Evolutionary conservation across 768 basidiomycete species (phyloP).

Genomic region (Suillus spraguei): DNA sequence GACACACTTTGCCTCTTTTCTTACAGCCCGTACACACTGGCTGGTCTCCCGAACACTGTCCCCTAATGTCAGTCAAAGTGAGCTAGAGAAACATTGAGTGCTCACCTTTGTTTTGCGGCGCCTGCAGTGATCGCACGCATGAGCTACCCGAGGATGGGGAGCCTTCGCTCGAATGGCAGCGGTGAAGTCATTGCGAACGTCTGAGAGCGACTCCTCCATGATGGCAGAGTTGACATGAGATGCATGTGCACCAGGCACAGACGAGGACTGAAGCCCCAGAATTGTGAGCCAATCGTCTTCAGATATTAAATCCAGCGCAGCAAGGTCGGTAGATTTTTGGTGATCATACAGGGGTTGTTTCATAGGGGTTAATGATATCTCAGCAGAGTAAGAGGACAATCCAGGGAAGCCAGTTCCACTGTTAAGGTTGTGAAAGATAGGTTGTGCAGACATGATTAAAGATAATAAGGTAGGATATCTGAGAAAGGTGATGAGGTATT

Average conservation of each 20-base stretch:
- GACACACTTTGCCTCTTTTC: background rate
- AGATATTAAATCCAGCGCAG: background rate
- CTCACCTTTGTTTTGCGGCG: constrained; percentile 1
- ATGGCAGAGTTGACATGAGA: too few relatives aligned
- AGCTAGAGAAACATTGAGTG: background rate
- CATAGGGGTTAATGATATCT: background rate
- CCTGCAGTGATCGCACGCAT: constrained; percentile 3
- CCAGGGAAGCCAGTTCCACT: background rate
- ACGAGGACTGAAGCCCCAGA: background rate
- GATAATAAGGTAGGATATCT: background rate
- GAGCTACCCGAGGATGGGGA: background rate
- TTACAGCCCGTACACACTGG: background rate
- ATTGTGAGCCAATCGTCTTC: background rate
- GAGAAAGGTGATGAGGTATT: background rate
- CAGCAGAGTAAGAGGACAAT: background rate
- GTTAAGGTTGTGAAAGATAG: background rate
- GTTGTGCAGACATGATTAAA: background rate
- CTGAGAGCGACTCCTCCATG: background rate
- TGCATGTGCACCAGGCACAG: background rate
- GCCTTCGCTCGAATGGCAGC: background rate
- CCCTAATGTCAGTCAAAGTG: background rate
- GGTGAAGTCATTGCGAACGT: background rate
- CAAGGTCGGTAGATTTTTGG: background rate
- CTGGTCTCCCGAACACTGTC: constrained; percentile 1
- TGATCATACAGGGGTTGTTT: background rate